Conservation (phyloP, 345 rosid species). For the Eucalyptus marginata region DNA sequence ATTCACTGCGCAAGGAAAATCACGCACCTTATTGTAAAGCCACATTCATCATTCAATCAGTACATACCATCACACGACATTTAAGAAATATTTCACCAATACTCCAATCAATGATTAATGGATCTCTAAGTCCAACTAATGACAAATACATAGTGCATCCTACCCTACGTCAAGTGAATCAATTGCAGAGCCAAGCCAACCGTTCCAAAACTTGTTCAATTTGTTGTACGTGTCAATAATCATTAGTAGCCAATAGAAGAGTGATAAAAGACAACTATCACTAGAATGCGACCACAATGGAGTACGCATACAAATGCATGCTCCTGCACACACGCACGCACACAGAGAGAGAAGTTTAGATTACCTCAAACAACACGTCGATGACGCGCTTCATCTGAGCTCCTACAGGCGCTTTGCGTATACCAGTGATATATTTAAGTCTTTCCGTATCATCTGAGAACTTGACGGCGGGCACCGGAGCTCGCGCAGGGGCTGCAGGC, state of each 20-base stretch:
- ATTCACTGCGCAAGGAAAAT: neutral
- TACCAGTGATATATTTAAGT: conserved; percentile 42
- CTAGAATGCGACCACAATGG: neutral
- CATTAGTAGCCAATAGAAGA: neutral
- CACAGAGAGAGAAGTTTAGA: neutral
- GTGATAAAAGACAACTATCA: neutral
- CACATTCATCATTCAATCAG: neutral
- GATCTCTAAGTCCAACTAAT: neutral
- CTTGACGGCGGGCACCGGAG: conserved; percentile 38
- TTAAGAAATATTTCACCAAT: neutral
- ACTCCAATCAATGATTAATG: neutral
- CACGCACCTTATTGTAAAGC: neutral
- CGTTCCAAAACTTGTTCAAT: neutral
- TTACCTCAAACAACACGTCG: conserved; percentile 43
- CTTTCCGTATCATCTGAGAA: conserved; percentile 76
- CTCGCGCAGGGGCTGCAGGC: conserved; percentile 16
- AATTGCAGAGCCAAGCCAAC: neutral
- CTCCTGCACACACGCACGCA: neutral
- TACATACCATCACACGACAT: neutral
- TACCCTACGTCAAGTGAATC: neutral
- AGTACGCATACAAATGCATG: neutral
- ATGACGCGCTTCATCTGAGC: conserved; percentile 93
- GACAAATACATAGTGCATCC: neutral
- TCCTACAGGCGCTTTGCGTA: conserved; percentile 70
- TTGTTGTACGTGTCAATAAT: neutral